A percentile compares a stretch with the other conserved stretches of the same genome.
phyloP scores from a whole-genome alignment of 2,329 filamentous ascomycete species.

The Aspergillus awamori region DNA sequence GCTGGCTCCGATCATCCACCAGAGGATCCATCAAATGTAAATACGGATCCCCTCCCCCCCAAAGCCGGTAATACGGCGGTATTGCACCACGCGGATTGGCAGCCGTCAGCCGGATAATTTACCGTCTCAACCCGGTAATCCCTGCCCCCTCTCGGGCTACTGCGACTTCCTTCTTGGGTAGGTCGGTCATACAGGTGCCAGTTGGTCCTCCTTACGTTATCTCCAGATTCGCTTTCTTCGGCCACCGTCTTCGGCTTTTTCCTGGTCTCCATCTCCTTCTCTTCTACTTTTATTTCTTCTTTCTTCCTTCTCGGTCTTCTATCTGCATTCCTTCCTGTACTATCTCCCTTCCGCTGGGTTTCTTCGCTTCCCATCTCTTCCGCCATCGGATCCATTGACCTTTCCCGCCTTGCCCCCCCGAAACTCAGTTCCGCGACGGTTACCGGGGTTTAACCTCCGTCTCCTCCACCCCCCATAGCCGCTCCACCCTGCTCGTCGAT shows the following conservation, averaged over 20 bases:
- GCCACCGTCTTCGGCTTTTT: constrained; percentile 24
- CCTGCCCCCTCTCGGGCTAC: constrained; percentile 1
- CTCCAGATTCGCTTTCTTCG: constrained; percentile 24
- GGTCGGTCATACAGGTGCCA: constrained; percentile 12
- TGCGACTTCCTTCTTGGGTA: neutral
- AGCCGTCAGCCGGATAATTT: constrained; percentile 9
- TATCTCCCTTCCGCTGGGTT: neutral
- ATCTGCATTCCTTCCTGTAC: neutral
- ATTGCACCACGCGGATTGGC: neutral
- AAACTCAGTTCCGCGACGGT: constrained; percentile 13
- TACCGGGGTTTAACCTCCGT: constrained; percentile 11
- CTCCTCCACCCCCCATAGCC: constrained; percentile 1
- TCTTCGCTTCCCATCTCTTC: neutral
- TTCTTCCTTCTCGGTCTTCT: constrained; percentile 8
- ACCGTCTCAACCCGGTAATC: constrained; percentile 6
- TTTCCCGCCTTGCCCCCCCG: neutral
- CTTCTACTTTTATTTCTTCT: neutral
- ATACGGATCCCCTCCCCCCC: neutral
- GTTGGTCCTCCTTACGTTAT: constrained; percentile 28
- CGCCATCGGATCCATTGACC: constrained; percentile 8
- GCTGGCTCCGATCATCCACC: neutral
- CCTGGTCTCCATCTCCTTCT: constrained; percentile 10
- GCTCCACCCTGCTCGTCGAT: neutral
- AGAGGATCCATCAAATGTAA: neutral
- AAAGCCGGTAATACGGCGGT: constrained; percentile 5